phyloP scores from a whole-genome alignment of 2,329 filamentous ascomycete species.

The Chaetomium olivaceum region DNA sequence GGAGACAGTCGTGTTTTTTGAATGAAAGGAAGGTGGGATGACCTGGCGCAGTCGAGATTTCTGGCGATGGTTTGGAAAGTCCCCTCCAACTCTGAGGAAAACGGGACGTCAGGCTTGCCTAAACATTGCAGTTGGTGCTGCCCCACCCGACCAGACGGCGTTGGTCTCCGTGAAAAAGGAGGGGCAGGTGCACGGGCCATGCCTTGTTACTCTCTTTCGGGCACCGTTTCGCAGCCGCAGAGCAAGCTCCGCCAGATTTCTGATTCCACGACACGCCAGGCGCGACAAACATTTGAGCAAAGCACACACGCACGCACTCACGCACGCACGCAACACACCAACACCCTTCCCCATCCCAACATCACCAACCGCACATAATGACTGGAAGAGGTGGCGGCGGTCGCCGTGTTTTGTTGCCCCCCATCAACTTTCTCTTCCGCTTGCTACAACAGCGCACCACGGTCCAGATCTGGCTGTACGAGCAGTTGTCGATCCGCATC shows the following conservation, averaged over 20 bases:
- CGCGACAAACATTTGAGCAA: slow-evolving; percentile 21
- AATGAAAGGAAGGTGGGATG: slow-evolving; percentile 15
- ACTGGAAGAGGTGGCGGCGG: slow-evolving; percentile 61
- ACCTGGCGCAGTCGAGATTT: slow-evolving; percentile 12
- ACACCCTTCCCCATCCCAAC: slow-evolving; percentile 5
- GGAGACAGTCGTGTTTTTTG: background rate
- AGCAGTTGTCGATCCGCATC: slow-evolving; percentile 90
- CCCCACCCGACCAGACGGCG: slow-evolving; percentile 20
- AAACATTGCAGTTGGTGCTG: slow-evolving; percentile 13
- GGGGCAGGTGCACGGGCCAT: slow-evolving; percentile 28
- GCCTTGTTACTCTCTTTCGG: background rate
- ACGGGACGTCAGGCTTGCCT: slow-evolving; percentile 30
- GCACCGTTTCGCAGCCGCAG: slow-evolving; percentile 6
- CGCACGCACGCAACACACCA: background rate
- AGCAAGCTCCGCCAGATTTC: slow-evolving; percentile 24
- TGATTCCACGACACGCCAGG: slow-evolving; percentile 25
- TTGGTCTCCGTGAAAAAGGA: slow-evolving; percentile 21
- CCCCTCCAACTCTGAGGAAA: slow-evolving; percentile 16
- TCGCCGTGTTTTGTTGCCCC: slow-evolving; percentile 61
- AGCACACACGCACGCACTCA: background rate
- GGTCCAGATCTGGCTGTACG: slow-evolving; percentile 94
- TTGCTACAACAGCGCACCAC: slow-evolving; percentile 66
- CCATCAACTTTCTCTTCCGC: slow-evolving; percentile 46
- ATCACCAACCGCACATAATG: slow-evolving; percentile 44
- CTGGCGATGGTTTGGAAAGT: slow-evolving; percentile 15